phyloP scores from a whole-genome alignment of 768 basidiomycete genomes.

The Phylloporus sp. region DNA sequence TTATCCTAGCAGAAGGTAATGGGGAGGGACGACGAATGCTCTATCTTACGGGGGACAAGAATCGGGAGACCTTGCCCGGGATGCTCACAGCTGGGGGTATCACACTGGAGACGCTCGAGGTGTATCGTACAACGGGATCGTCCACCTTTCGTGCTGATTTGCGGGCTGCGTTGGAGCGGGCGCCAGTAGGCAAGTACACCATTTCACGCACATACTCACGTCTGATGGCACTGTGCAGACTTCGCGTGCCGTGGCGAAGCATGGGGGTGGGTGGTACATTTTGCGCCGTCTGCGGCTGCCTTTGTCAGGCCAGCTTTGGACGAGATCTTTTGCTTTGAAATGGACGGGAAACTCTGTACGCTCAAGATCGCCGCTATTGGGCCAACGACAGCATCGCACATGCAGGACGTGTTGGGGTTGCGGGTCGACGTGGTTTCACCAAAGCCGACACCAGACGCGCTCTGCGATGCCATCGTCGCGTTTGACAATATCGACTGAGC shows the following conservation, averaged over 20 bases:
- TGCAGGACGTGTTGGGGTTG: slow-evolving; percentile 43
- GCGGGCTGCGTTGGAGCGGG: slow-evolving; percentile 25
- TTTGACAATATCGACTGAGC: slow-evolving; percentile 10
- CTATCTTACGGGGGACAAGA: slow-evolving; percentile 88
- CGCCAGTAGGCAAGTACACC: slow-evolving; percentile 22
- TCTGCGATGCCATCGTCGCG: slow-evolving; percentile 32
- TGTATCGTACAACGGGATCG: slow-evolving; percentile 66
- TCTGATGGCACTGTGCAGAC: neutral
- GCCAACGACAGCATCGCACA: slow-evolving; percentile 54
- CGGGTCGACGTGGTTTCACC: slow-evolving; percentile 52
- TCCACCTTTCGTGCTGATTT: slow-evolving; percentile 47
- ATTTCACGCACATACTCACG: neutral
- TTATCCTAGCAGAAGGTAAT: slow-evolving; percentile 46
- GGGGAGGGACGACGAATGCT: slow-evolving; percentile 39
- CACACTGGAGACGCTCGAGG: slow-evolving; percentile 49
- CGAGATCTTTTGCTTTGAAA: slow-evolving; percentile 34
- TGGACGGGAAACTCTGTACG: neutral
- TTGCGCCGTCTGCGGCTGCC: slow-evolving; percentile 69
- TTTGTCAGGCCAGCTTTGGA: slow-evolving; percentile 50
- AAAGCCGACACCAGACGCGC: slow-evolving; percentile 54
- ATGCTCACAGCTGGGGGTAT: slow-evolving; percentile 47
- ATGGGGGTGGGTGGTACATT: slow-evolving; percentile 70
- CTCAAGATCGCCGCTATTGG: slow-evolving; percentile 61
- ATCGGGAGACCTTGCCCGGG: slow-evolving; percentile 58
- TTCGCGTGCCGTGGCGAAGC: neutral